Evolutionary conservation across 768 basidiomycete genomes (phyloP), one percentile per base, ranked within the genome.

Genomic region (Lyophyllum atratum): DNA sequence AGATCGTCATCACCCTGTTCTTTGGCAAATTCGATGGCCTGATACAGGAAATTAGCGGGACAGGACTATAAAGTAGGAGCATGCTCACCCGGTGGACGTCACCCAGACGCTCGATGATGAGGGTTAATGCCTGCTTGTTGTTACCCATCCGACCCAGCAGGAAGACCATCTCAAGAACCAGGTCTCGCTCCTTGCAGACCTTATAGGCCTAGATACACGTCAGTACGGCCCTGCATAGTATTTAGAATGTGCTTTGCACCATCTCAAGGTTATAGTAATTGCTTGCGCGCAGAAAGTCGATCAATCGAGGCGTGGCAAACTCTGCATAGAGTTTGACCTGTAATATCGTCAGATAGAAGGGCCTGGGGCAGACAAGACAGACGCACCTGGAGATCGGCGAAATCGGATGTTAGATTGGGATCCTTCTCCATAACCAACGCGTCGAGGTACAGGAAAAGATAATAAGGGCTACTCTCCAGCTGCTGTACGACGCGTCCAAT

Each of bases 11-110:
- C 97, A 51, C 87, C 89, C 70, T 98, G 96, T 69, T 98, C 95
- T 66, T 95, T 96, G 2, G 95, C 96, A 60, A 99, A 99, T 56
- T 98, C 96, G 65, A 99, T 98, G 3, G 96, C 94, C 93, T 94
- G 43, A 22, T 6, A 3, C n/a, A 47, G 34, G 31, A 49, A 1
- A 33, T 22, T 21, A 33, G 19, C 15, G 54, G 12, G 10, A 51
- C 6, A 2, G 25, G 2, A 17, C 22, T 19, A 47, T 28, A 25
- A 3, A 25, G 3, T 24, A 14, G 4, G 8, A 37, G 34, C 14
- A 12, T 9, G 34, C 84, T 50, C 67, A 90, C 95, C 56, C 93
- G 79, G 60, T 94, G 82, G 0, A 98, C 97, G 66, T 98, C 95
- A 0, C 90, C 94, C 4, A 98, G 77, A 15, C 94, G 83, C 69